phyloP scores from a whole-genome alignment of 345 rosid genomes.

The Turritis glabra region DNA sequence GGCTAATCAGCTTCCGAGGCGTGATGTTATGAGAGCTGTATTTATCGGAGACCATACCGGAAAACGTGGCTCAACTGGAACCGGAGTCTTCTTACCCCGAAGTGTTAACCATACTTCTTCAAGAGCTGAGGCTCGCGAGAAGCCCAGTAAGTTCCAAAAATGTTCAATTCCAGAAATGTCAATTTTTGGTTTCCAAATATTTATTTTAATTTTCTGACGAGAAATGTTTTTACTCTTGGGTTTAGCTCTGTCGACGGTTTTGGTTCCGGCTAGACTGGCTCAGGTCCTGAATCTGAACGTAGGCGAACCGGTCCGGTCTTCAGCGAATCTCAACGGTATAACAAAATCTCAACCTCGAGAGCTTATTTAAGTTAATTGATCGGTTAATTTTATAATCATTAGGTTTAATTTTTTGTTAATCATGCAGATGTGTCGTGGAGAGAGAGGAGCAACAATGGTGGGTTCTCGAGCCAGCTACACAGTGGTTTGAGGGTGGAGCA shows the following conservation, averaged over 20 bases:
- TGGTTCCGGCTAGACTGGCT: conserved; percentile 83
- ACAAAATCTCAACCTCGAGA: background rate
- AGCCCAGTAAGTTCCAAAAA: conserved; percentile 48
- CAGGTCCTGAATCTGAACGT: conserved; percentile 69
- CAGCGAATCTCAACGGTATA: conserved; percentile 21
- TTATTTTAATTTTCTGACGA: background rate
- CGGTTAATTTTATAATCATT: background rate
- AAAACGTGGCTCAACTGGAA: conserved; percentile 67
- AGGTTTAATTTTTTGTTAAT: background rate
- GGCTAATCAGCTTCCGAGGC: conserved; percentile 43
- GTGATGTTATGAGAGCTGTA: conserved; percentile 56
- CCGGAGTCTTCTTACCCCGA: conserved; percentile 92
- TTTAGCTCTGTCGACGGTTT: conserved; percentile 51
- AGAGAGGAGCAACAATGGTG: conserved; percentile 10
- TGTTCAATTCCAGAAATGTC: too few species aligned
- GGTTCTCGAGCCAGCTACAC: conserved; percentile 17
- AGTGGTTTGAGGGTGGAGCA: conserved; percentile 16
- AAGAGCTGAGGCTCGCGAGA: conserved; percentile 49
- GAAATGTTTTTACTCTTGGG: background rate
- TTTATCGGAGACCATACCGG: conserved; percentile 50
- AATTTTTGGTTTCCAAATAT: background rate
- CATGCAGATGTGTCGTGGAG: conserved; percentile 26
- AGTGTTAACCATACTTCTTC: conserved; percentile 29
- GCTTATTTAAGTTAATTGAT: background rate
- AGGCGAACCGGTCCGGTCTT: conserved; percentile 41